Evolutionary conservation across 2,329 filamentous ascomycete species (phyloP), one percentile per base, ranked within the genome.

Genomic region (Neopestalotiopsis sp.): DNA sequence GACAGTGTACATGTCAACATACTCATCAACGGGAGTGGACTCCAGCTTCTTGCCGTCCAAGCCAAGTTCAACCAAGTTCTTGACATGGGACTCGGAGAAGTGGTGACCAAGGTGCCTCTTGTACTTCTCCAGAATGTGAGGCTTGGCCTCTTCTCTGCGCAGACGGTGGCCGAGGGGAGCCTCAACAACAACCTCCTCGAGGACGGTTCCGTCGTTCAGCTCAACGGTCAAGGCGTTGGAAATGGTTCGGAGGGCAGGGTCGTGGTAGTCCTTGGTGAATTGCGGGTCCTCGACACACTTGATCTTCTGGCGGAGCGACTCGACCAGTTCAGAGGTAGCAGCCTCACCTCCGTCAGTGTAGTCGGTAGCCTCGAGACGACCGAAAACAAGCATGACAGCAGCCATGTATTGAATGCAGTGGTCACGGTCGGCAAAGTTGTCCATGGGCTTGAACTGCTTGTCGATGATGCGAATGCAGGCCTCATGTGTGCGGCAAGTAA

Each of bases 401-500:
- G 94, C 93, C 96, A 99, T 99, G 90, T 99, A 99, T 86, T 98
- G 96, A 75, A 99, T 95, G 85, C 96, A 99, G 89, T 99, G 96
- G 84, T 99, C 96, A 79, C 96, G 94, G 85, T 99, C 96, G 79
- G 96, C 96, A 79, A 98, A 99, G 90, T 99, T 99, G 87, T 98
- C 95, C 94, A 99, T 97, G 76, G 95, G 91, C 89, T 98, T 98
- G 89, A 97, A 97, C 85, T 99, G 96, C 89, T 99, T 99, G 89
- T 99, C 96, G 78, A 99, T 99, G 84, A 99, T 99, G 78, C 96
- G 94, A 80, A 99, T 90, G 86, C 96, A 98, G 69, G 96, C 96
- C 85, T 99, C 96, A 86, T 99, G 96, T 9, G 96, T 99, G 77
- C 96, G 92, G 90, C 95, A 97, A 75, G 92, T 94, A 77, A 99